These are phyloP conservation scores for Brassica hybrid DNA, from an alignment of 441 rosid species.

Conservation along the genomic window DNA sequence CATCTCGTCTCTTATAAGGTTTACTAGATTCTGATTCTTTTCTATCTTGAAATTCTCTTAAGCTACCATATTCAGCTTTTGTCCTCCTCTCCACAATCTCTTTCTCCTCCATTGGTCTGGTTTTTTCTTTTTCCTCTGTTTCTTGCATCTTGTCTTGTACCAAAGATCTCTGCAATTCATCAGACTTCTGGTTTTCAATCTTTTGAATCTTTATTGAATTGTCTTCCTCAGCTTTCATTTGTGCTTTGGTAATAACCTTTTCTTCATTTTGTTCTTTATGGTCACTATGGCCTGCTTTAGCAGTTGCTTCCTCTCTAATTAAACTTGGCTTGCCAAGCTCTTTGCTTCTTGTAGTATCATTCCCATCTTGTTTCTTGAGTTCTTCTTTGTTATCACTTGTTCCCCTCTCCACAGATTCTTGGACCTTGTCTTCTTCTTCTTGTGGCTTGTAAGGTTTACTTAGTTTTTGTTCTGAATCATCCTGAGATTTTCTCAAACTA, in stretches of 20 bases:
- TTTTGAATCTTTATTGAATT: background rate
- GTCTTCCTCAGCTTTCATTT: constrained; percentile 1
- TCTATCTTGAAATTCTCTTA: constrained; percentile 25
- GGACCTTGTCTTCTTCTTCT: constrained; percentile 15
- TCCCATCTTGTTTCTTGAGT: constrained; percentile 23
- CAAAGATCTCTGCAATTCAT: constrained; percentile 11
- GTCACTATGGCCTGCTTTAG: background rate
- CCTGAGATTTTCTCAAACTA: constrained; percentile 22
- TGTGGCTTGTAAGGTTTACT: constrained; percentile 1
- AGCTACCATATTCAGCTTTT: constrained; percentile 19
- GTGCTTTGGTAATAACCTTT: background rate
- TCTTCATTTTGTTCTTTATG: background rate
- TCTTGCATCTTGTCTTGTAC: constrained; percentile 44
- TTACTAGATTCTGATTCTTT: background rate
- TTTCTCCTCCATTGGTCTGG: background rate
- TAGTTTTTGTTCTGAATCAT: constrained; percentile 10
- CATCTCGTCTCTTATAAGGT: constrained; percentile 2
- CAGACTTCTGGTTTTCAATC: background rate
- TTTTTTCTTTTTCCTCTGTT: constrained; percentile 38
- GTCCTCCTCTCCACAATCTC: constrained; percentile 11
- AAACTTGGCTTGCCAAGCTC: background rate
- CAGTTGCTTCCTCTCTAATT: background rate
- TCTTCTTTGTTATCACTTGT: constrained; percentile 14
- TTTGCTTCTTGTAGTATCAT: constrained; percentile 12
- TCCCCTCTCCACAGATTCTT: constrained; percentile 23